phyloP scores from a whole-genome alignment of 2,329 filamentous ascomycete species.

The Clonostachys chloroleuca region DNA sequence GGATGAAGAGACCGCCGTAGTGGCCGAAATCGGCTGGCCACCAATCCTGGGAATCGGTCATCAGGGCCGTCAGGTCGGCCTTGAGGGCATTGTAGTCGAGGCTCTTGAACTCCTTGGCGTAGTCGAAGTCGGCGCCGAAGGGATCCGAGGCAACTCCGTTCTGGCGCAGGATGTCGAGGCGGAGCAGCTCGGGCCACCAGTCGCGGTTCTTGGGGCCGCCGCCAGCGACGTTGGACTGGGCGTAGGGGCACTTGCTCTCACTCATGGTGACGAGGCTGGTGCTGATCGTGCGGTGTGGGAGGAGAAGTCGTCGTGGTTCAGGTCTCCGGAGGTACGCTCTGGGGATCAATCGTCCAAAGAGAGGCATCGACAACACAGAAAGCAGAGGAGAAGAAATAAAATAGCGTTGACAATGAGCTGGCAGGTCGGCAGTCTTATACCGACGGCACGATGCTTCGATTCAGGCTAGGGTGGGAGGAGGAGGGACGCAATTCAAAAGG shows the following conservation, averaged over 20 bases:
- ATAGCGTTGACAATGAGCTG: too few relatives aligned
- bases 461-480: too few relatives aligned
- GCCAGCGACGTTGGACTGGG: conserved; percentile 40
- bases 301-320: too few relatives aligned
- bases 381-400: too few relatives aligned
- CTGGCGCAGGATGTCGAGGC: conserved; percentile 70
- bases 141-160: conserved; percentile 62
- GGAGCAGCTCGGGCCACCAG: conserved; percentile 71
- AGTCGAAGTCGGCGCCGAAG: conserved; percentile 63
- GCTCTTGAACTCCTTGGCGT: conserved; percentile 64
- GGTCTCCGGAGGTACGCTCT: too few relatives aligned
- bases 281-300: not conserved
- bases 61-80: conserved; percentile 65
- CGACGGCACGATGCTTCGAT: too few relatives aligned
- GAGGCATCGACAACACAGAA: too few relatives aligned
- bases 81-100: conserved; percentile 65
- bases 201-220: conserved; percentile 64
- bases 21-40: conserved; percentile 82
- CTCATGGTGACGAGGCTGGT: conserved; percentile 8
- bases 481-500: too few relatives aligned
- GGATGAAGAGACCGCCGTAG: conserved; percentile 76
- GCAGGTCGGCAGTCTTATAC: too few relatives aligned
- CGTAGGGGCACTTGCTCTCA: conserved; percentile 23
- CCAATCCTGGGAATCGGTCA: conserved; percentile 77
- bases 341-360: too few relatives aligned